phyloP scores from a whole-genome alignment of 2,329 filamentous ascomycete genomes.

The Monosporascus sp. region DNA sequence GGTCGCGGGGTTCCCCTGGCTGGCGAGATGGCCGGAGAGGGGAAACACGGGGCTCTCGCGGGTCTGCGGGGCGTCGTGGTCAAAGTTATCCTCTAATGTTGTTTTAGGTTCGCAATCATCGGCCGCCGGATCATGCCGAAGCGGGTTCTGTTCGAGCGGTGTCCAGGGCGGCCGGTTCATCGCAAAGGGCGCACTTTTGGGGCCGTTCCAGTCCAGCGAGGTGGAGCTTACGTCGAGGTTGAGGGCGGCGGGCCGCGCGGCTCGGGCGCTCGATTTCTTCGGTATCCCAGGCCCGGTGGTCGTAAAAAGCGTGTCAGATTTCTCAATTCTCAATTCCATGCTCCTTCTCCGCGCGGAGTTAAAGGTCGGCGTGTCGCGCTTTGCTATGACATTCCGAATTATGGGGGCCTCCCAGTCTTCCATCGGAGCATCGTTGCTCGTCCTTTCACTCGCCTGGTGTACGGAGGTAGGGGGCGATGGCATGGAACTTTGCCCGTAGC shows the following conservation, averaged over 20 bases:
- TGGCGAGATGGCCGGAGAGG: constrained; percentile 20
- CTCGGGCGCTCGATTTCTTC: constrained; percentile 14
- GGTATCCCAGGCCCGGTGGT: constrained; percentile 8
- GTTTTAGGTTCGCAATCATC: too few species aligned
- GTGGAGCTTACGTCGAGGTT: neutral
- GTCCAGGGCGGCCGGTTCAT: neutral
- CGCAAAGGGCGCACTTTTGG: neutral
- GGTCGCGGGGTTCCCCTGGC: constrained; percentile 5
- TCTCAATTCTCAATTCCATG: constrained; percentile 43
- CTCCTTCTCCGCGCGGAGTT: constrained; percentile 41
- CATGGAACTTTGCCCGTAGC: constrained; percentile 26
- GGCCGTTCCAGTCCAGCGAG: neutral
- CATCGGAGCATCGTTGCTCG: constrained; percentile 15
- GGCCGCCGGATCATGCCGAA: neutral
- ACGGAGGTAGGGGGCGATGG: constrained; percentile 39
- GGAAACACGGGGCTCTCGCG: constrained; percentile 23
- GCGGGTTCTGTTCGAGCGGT: neutral
- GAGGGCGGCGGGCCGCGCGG: neutral
- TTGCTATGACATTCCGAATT: constrained; percentile 43
- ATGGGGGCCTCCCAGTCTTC: constrained; percentile 32
- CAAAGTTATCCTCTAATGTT: neutral
- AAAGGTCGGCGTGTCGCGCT: constrained; percentile 48
- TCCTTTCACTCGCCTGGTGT: constrained; percentile 35
- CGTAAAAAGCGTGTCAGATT: constrained; percentile 4
- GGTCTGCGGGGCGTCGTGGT: constrained; percentile 1